Evolutionary conservation across 495 filamentous ascomycete genomes (phyloP).

Genomic region (Podospora tetraspora): DNA sequence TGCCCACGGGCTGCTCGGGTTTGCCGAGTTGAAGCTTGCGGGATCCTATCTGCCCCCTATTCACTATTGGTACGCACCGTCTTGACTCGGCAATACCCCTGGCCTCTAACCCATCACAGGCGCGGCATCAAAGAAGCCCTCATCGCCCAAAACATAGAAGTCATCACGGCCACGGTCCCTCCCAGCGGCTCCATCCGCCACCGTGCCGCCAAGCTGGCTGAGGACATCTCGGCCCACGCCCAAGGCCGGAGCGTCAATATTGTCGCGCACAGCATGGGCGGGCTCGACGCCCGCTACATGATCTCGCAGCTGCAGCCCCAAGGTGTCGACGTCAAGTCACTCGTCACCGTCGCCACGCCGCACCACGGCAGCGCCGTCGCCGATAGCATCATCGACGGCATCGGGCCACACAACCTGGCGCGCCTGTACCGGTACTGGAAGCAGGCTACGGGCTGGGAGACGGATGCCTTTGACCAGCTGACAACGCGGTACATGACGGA

Average conservation of each 20-base stretch:
- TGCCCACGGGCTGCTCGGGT: constrained; percentile 87
- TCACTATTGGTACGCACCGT: constrained; percentile 58
- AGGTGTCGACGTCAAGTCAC: constrained; percentile 61
- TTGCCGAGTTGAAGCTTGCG: constrained; percentile 73
- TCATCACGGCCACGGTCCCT: constrained; percentile 77
- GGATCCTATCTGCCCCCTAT: constrained; percentile 68
- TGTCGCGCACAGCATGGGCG: constrained; percentile 71
- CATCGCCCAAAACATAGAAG: constrained; percentile 62
- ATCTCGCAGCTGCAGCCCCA: constrained; percentile 69
- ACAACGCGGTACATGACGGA: constrained; percentile 76
- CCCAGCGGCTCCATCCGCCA: constrained; percentile 73
- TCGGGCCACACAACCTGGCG: constrained; percentile 58
- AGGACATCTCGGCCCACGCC: constrained; percentile 60
- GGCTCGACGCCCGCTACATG: constrained; percentile 90
- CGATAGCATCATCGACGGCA: constrained; percentile 70
- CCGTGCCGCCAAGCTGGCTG: constrained; percentile 60
- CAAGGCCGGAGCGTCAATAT: constrained; percentile 77
- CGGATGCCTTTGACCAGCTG: constrained; percentile 78
- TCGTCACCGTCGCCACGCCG: constrained; percentile 85
- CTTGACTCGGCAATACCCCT: neutral
- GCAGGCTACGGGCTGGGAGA: constrained; percentile 59
- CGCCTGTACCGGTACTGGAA: constrained; percentile 65
- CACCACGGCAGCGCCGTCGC: constrained; percentile 83
- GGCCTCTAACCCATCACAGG: constrained; percentile 26
- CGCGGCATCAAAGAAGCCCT: constrained; percentile 80